Conservation (phyloP, 1,284 basidiomycete species). For the Heterobasidion irregulare region DNA sequence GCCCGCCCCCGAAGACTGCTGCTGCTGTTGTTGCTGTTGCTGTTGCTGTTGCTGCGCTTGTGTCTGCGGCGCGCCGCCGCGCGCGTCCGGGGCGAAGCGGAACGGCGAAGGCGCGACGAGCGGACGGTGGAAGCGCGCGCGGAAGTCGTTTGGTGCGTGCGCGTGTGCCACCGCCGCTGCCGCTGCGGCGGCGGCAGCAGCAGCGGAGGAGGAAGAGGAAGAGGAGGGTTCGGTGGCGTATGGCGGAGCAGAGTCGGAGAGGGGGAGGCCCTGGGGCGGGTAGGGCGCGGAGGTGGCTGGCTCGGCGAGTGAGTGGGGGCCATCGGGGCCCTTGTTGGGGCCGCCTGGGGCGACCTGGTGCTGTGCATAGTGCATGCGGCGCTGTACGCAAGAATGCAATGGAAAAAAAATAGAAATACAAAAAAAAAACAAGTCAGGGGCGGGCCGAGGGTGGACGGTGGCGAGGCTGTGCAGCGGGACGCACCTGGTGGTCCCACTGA, state of each 20-base stretch:
- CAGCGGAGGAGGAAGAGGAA: not conserved
- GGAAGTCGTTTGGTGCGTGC: slow-evolving; percentile 48
- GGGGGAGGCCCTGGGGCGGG: not conserved
- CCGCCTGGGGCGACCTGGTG: not conserved
- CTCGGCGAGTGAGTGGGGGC: not conserved
- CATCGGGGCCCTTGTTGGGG: not conserved
- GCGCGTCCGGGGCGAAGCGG: slow-evolving; percentile 16
- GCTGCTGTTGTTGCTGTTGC: slow-evolving; percentile 26
- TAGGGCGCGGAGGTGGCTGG: not conserved
- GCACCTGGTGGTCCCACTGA: slow-evolving; percentile 70
- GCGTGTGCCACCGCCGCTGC: slow-evolving; percentile 16
- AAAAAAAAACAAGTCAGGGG: slow-evolving; percentile 1
- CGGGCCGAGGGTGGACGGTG: slow-evolving; percentile 2
- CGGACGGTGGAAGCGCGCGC: slow-evolving; percentile 60
- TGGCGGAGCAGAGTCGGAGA: not conserved
- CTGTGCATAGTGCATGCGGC: slow-evolving; percentile 49
- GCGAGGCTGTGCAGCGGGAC: slow-evolving; percentile 14
- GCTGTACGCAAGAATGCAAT: slow-evolving; percentile 26
- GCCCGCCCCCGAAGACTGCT: slow-evolving; percentile 11
- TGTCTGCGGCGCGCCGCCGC: not conserved
- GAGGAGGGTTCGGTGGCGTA: not conserved
- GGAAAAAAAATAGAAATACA: not conserved
- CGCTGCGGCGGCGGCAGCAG: not conserved
- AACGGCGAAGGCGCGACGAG: slow-evolving; percentile 62
- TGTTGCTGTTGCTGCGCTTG: not conserved